These are phyloP conservation scores for Aethionema arabicum DNA, from an alignment of 345 rosid species.

Conservation along the genomic window DNA sequence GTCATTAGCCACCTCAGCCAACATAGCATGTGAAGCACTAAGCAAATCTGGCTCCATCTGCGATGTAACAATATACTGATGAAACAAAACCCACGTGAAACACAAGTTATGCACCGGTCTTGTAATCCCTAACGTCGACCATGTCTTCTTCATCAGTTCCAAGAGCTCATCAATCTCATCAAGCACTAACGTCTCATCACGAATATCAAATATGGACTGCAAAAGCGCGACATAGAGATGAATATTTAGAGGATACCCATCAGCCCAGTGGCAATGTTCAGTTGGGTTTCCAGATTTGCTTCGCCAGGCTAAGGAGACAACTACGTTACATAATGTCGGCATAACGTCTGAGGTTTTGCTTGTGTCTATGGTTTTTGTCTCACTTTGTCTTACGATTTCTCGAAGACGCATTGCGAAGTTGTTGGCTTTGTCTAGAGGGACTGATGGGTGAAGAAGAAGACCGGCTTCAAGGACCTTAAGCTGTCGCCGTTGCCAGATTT, in stretches of 20 bases:
- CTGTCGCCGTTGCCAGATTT: constrained; percentile 79
- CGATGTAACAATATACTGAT: constrained; percentile 59
- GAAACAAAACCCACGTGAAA: constrained; percentile 83
- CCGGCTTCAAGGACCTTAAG: constrained; percentile 73
- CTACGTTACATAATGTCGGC: constrained; percentile 57
- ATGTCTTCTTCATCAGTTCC: constrained; percentile 87
- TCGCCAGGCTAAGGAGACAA: constrained; percentile 64
- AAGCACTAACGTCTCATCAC: constrained; percentile 74
- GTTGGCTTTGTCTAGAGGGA: constrained; percentile 62
- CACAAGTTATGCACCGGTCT: constrained; percentile 61
- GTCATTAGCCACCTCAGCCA: constrained; percentile 72
- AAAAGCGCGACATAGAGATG: constrained; percentile 64
- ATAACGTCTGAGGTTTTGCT: constrained; percentile 66
- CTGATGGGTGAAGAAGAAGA: constrained; percentile 63
- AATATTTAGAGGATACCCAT: constrained; percentile 79
- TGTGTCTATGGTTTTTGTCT: constrained; percentile 56
- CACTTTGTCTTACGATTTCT: constrained; percentile 53
- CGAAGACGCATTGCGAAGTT: constrained; percentile 52
- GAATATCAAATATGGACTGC: constrained; percentile 63
- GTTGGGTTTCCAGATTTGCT: constrained; percentile 42
- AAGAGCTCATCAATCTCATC: constrained; percentile 90
- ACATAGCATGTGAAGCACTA: constrained; percentile 66
- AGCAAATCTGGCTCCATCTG: constrained; percentile 76
- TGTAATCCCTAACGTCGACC: constrained; percentile 73
- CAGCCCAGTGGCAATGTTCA: constrained; percentile 85